phyloP scores from a whole-genome alignment of 2,329 filamentous ascomycete species.

The Fusarium buharicum region DNA sequence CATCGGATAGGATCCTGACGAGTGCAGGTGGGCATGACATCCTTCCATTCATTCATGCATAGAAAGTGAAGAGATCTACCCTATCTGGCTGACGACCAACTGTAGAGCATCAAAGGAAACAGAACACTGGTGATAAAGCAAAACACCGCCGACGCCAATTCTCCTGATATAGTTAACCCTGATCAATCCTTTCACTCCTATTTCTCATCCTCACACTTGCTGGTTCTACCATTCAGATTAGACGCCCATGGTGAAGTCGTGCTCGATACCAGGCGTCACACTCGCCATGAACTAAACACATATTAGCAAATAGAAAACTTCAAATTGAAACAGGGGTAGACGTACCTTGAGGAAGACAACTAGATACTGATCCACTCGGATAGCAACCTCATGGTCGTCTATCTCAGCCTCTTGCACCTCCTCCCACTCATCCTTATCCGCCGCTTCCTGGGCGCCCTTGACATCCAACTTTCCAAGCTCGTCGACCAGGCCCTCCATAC shows the following conservation, averaged over 20 bases:
- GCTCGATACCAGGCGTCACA: constrained; percentile 86
- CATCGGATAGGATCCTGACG: too few species aligned
- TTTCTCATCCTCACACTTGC: neutral
- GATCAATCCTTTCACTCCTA: constrained; percentile 6
- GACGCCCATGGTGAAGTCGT: constrained; percentile 44
- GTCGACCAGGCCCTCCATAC: constrained; percentile 87
- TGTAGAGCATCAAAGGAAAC: constrained; percentile 1
- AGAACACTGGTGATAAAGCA: constrained; percentile 8
- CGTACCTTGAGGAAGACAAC: constrained; percentile 86
- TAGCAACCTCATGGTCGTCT: constrained; percentile 79
- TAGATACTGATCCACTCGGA: constrained; percentile 88
- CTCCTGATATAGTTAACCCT: constrained; percentile 19
- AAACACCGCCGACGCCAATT: constrained; percentile 40
- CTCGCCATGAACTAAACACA: constrained; percentile 75
- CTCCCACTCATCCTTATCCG: constrained; percentile 71
- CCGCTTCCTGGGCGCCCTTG: constrained; percentile 62
- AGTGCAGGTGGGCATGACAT: neutral
- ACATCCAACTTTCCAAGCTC: constrained; percentile 75
- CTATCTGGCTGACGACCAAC: constrained; percentile 6
- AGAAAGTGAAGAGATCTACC: constrained; percentile 25
- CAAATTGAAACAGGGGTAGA: neutral
- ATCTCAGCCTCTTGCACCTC: constrained; percentile 69
- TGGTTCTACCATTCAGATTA: constrained; percentile 9
- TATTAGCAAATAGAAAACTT: constrained; percentile 6
- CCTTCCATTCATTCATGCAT: constrained; percentile 14